These are phyloP conservation scores for Metschnikowia chrysomelidarum DNA, from an alignment of 805 yeast species.

Conservation along the genomic window DNA sequence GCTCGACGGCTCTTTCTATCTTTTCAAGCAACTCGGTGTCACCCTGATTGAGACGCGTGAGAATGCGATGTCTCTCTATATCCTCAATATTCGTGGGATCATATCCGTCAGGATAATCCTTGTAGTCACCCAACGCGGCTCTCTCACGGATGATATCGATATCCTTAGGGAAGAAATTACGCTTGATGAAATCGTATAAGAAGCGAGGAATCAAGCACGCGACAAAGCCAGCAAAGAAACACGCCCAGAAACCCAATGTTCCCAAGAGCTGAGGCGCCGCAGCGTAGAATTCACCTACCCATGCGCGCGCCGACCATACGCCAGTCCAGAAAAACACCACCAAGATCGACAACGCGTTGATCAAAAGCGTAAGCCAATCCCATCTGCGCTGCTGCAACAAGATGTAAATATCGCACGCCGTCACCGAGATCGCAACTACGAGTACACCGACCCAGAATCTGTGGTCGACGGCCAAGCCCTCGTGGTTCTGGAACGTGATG, in stretches of 20 bases:
- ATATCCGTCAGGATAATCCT: slow-evolving; percentile 46
- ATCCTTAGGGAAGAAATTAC: slow-evolving; percentile 60
- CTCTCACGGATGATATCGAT: slow-evolving; percentile 70
- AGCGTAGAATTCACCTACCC: slow-evolving; percentile 59
- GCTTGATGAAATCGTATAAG: slow-evolving; percentile 45
- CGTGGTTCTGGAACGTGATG: slow-evolving; percentile 36
- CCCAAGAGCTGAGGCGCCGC: slow-evolving; percentile 66
- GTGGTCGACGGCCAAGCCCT: slow-evolving; percentile 61
- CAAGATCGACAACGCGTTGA: slow-evolving; percentile 53
- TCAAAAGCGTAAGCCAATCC: slow-evolving; percentile 67
- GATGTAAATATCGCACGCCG: slow-evolving; percentile 65
- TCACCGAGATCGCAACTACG: slow-evolving; percentile 58
- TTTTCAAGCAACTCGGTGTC: slow-evolving; percentile 36
- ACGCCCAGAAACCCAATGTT: slow-evolving; percentile 62
- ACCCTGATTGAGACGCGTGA: slow-evolving; percentile 30
- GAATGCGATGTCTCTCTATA: slow-evolving; percentile 36
- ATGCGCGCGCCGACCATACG: slow-evolving; percentile 58
- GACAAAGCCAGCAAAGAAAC: slow-evolving; percentile 53
- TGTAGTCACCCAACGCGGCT: slow-evolving; percentile 51
- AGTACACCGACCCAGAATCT: slow-evolving; percentile 70
- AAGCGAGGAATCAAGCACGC: slow-evolving; percentile 62
- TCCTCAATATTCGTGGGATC: slow-evolving; percentile 53
- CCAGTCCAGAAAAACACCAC: slow-evolving; percentile 76
- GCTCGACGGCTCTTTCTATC: slow-evolving; percentile 29
- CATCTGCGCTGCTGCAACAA: slow-evolving; percentile 68